Evolutionary conservation across 2,329 filamentous ascomycete species (phyloP), one percentile per base, ranked within the genome.

Genomic region (Exophiala bonariae): DNA sequence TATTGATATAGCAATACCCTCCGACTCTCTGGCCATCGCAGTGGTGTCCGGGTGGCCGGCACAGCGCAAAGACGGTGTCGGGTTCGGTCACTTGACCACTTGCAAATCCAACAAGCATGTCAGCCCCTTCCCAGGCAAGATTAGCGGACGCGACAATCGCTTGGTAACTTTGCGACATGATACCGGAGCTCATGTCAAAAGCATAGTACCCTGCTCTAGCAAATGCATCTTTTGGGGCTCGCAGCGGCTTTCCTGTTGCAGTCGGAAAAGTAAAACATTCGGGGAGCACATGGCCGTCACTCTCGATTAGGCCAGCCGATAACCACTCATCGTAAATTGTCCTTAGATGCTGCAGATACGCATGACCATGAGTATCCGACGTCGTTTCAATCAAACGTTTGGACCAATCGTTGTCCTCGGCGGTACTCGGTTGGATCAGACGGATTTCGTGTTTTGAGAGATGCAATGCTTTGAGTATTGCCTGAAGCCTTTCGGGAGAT

Each of bases 1-100:
- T 59, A 42, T 59, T 59, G 50, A 59, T 54, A 38, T 59, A 59
- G 49, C 57, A 59, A 40, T 59, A 59, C n/a, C 57, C 57, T 18
- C 57, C 57, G 17, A 53, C 53, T 33, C 54, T 50, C 4, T 41
- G 42, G 26, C 57, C 57, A 20, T 57, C 56, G 44, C 57, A 59
- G 41, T 59, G 57, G 33, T 59, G 57, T 32, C 57, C 57, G n/a
- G 57, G 57, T 32, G 57, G 57, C 3, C 57, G 51, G 43, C 53
- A 56, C 3, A 59, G 48, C 4, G 57, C 55, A 10, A 59, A 41
- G 19, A 58, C 51, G 6, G 55, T 55, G 37, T 56, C 47, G 11
- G 45, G 34, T 30, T 54, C 43, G 20, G 46, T 30, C n/a, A 37
- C 31, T 10, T n/a, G 13, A 34, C 17, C 17, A 14, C 3, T 16